Evolutionary conservation across 139 green algal species (phyloP).

Genomic region (Chloropicon primus): DNA sequence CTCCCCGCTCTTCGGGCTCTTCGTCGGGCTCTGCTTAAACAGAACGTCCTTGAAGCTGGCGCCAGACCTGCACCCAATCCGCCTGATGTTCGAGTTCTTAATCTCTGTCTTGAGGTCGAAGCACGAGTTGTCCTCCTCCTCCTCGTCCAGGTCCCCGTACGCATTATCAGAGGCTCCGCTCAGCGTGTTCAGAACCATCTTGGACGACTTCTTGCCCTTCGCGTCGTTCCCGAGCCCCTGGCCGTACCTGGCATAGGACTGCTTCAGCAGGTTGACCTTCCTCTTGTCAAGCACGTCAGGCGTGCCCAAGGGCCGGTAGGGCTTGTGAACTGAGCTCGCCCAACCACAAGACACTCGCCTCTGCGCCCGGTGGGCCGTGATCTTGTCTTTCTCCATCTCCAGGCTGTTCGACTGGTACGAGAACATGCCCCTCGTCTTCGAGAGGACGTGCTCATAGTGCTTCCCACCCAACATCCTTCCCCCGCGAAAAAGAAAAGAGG

Average conservation of each 20-base stretch:
- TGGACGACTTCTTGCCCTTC: background rate
- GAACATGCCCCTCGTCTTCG: background rate
- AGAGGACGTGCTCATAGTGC: background rate
- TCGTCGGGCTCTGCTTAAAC: background rate
- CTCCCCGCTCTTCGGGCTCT: background rate
- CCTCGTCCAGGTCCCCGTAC: background rate
- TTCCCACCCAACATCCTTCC: background rate
- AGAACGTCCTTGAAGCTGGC: background rate
- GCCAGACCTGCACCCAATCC: background rate
- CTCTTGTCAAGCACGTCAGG: background rate
- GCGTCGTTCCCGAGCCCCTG: background rate
- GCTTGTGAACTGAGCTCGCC: background rate
- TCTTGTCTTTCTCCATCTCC: background rate
- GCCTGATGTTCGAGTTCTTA: background rate
- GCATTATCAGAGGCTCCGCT: too few species aligned
- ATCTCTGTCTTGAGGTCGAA: background rate
- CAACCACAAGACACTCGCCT: background rate
- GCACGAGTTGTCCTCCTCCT: background rate
- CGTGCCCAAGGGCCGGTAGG: background rate
- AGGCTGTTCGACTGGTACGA: background rate
- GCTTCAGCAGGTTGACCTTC: background rate
- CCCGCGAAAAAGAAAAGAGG: too few species aligned
- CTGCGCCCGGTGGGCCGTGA: background rate
- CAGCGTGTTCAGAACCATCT: too few species aligned
- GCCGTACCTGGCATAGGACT: background rate